Percentiles rank a stretch among this genome's conserved stretches.
Evolutionary conservation across 78 protist genomes (phyloP).

Genomic region (Reticulomyxa filosa): DNA sequence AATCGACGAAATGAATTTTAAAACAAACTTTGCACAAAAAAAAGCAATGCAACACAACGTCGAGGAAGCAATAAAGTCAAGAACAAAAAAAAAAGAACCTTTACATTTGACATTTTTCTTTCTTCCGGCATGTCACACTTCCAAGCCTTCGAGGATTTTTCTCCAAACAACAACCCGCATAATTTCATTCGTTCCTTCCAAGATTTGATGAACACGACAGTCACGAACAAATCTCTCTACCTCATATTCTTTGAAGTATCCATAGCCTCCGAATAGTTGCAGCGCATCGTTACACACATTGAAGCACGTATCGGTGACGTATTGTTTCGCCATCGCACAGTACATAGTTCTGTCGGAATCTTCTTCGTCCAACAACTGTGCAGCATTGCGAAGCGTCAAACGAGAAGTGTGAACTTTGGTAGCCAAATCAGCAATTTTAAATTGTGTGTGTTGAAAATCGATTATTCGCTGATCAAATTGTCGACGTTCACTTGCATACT

Average conservation of each 20-base stretch:
- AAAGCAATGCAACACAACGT: too few species aligned
- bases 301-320: slow-evolving; percentile 49
- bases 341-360: too few species aligned
- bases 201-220: slow-evolving; percentile 69
- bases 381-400: slow-evolving; percentile 38
- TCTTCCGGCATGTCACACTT: too few species aligned
- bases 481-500: slow-evolving; percentile 38
- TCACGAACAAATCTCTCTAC: slow-evolving; percentile 66
- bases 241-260: slow-evolving; percentile 66
- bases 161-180: slow-evolving; percentile 38
- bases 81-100: too few species aligned
- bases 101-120: too few species aligned
- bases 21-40: too few species aligned
- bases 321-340: slow-evolving; percentile 73
- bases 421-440: slow-evolving; percentile 63
- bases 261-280: slow-evolving; percentile 81
- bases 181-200: slow-evolving; percentile 68
- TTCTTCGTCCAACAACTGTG: slow-evolving; percentile 16
- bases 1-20: too few species aligned
- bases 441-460: slow-evolving; percentile 45
- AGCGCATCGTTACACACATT: slow-evolving; percentile 45
- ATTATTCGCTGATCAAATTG: slow-evolving; percentile 45
- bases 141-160: slow-evolving; percentile 12
- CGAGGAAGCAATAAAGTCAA: too few species aligned
- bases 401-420: slow-evolving; percentile 47